A percentile compares a stretch with the other conserved stretches of the same genome.
Evolutionary conservation across 129 eudicot species (phyloP).

Genomic region (Flaveria bidentis): DNA sequence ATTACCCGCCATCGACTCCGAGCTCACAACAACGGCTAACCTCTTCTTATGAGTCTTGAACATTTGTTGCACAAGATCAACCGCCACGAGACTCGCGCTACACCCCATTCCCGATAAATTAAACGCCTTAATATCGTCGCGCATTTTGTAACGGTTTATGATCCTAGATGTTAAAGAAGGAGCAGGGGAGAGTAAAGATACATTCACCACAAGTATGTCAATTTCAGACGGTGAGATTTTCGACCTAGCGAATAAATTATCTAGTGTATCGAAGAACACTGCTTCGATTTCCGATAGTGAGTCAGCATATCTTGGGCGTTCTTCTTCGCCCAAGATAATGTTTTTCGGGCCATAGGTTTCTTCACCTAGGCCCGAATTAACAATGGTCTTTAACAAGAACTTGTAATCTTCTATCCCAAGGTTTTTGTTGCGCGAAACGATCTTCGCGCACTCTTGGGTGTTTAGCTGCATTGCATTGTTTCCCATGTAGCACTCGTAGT

Average conservation of each 20-base stretch:
- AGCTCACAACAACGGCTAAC: constrained; percentile 54
- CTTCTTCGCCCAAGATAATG: constrained; percentile 49
- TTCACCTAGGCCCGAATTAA: constrained; percentile 68
- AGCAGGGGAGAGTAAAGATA: constrained; percentile 44
- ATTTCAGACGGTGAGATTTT: constrained; percentile 43
- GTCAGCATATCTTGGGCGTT: constrained; percentile 37
- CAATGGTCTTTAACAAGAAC: constrained; percentile 54
- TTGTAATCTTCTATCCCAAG: constrained; percentile 50
- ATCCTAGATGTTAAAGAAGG: constrained; percentile 63
- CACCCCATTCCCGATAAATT: constrained; percentile 68
- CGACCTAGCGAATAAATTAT: constrained; percentile 42
- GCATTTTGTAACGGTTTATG: constrained; percentile 59
- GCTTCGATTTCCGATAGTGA: constrained; percentile 54
- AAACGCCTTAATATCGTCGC: constrained; percentile 46
- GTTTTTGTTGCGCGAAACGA: constrained; percentile 52
- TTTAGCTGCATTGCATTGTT: constrained; percentile 44
- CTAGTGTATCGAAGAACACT: constrained; percentile 48
- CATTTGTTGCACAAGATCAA: constrained; percentile 51
- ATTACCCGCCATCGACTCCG: constrained; percentile 56
- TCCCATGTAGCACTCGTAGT: constrained; percentile 68
- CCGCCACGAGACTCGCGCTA: constrained; percentile 56
- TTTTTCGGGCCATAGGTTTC: constrained; percentile 53
- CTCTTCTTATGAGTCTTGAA: constrained; percentile 47
- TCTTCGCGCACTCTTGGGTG: constrained; percentile 42
- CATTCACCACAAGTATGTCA: constrained; percentile 62